A percentile compares a stretch with the other conserved stretches of the same genome.
Conservation (phyloP, 139 green algal species). For the Chlamydomonas urium region DNA sequence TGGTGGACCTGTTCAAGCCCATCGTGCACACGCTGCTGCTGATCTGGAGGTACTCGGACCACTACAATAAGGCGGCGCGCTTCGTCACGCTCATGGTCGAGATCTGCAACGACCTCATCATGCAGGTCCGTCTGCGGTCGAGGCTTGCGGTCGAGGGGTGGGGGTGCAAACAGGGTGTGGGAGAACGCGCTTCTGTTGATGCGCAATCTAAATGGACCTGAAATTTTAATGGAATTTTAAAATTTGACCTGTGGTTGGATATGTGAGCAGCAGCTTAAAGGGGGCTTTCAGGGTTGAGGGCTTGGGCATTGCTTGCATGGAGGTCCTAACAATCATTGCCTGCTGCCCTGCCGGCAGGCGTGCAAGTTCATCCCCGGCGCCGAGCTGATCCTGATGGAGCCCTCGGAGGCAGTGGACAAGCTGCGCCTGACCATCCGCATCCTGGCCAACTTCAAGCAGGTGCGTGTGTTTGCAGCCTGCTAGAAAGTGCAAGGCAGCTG, state of each 20-base stretch:
- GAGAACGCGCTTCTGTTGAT: no score
- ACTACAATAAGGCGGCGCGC: conserved; percentile 74
- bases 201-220: no score
- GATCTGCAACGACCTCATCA: conserved; percentile 88
- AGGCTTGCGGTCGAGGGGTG: background rate
- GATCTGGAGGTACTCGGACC: conserved; percentile 82
- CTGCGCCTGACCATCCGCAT: conserved; percentile 73
- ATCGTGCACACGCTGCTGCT: conserved; percentile 85
- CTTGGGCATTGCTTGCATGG: no score
- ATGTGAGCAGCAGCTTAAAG: no score
- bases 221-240: no score
- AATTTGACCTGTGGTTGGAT: no score
- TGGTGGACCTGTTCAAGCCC: conserved; percentile 77
- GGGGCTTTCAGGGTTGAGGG: no score
- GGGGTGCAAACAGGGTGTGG: background rate
- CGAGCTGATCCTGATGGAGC: conserved; percentile 75
- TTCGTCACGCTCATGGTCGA: conserved; percentile 81
- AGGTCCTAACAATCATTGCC: no score
- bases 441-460: conserved; percentile 81
- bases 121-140: conserved; percentile 53
- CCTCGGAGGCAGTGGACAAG: conserved; percentile 78
- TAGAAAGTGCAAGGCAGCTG: no score
- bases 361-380: conserved; percentile 65
- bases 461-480: no score
- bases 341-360: conserved; percentile 42